These are phyloP conservation scores for Umbilicus rupestris DNA, from an alignment of 164 flowering plant species.

Conservation along the genomic window DNA sequence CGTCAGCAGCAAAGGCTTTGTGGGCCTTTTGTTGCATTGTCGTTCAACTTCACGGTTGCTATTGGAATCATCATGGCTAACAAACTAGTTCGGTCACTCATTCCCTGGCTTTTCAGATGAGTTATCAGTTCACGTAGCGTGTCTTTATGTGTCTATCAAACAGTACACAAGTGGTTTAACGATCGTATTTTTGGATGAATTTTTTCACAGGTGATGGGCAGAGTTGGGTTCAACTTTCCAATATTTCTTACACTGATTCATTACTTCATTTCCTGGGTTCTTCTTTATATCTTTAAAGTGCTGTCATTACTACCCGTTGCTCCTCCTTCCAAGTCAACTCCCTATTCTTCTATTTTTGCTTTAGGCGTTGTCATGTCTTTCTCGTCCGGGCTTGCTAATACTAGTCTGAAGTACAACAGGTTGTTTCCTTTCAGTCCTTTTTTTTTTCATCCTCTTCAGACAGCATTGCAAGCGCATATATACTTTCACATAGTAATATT, in stretches of 20 bases:
- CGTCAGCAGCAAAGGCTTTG: conserved; percentile 68
- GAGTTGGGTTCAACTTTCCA: conserved; percentile 71
- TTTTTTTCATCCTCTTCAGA: background rate
- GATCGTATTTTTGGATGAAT: background rate
- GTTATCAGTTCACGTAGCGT: no score
- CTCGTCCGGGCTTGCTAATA: conserved; percentile 93
- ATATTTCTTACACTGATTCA: conserved; percentile 76
- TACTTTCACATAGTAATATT: background rate
- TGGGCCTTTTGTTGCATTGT: conserved; percentile 63
- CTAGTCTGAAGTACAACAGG: conserved; percentile 93
- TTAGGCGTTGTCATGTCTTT: conserved; percentile 91
- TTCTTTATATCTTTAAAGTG: conserved; percentile 36
- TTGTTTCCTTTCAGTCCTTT: conserved; percentile 12
- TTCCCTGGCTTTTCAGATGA: background rate
- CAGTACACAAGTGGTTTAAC: background rate
- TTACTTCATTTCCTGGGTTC: conserved; percentile 53
- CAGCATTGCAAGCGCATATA: background rate
- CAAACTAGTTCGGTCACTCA: conserved; percentile 48
- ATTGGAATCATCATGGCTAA: conserved; percentile 67
- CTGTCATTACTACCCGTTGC: conserved; percentile 64
- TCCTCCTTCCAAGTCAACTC: conserved; percentile 61
- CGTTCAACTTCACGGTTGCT: conserved; percentile 68
- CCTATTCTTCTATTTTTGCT: conserved; percentile 49
- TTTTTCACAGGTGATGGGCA: conserved; percentile 65
- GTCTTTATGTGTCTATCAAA: background rate